Evolutionary conservation across 768 basidiomycete genomes (phyloP).

Genomic region (Suillus variegatus): DNA sequence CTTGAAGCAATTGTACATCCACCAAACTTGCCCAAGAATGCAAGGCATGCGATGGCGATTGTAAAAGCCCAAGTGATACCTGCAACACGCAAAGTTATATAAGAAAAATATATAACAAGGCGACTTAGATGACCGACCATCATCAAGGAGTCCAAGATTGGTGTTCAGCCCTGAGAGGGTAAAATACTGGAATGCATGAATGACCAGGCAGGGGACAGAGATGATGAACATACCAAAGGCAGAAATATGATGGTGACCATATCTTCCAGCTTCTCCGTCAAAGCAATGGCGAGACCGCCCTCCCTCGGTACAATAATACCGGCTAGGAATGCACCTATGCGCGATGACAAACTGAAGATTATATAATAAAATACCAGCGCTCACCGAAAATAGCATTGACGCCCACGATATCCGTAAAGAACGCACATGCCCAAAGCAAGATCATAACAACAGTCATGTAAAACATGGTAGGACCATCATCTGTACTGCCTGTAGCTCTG

Average conservation of each 20-base stretch:
- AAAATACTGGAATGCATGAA: slow-evolving; percentile 65
- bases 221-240: slow-evolving; percentile 56
- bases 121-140: slow-evolving; percentile 44
- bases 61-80: slow-evolving; percentile 89
- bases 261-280: slow-evolving; percentile 98
- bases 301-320: slow-evolving; percentile 86
- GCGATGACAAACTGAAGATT: neutral
- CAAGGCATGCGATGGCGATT: slow-evolving; percentile 72
- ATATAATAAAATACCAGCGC: slow-evolving; percentile 6
- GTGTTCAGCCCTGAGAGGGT: slow-evolving; percentile 90
- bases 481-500: slow-evolving; percentile 72
- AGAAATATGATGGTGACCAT: slow-evolving; percentile 89
- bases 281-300: slow-evolving; percentile 78
- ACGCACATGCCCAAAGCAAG: slow-evolving; percentile 81
- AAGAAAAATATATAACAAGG: neutral
- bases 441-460: slow-evolving; percentile 89
- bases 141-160: slow-evolving; percentile 79
- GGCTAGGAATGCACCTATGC: slow-evolving; percentile 73
- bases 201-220: neutral
- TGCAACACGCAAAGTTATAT: slow-evolving; percentile 19
- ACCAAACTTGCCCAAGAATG: slow-evolving; percentile 88
- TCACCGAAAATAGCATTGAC: slow-evolving; percentile 89
- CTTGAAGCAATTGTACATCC: slow-evolving; percentile 76
- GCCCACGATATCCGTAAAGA: slow-evolving; percentile 92
- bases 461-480: slow-evolving; percentile 81